Evolutionary conservation across 345 rosid genomes (phyloP).

Genomic region (Acer yangbiense): DNA sequence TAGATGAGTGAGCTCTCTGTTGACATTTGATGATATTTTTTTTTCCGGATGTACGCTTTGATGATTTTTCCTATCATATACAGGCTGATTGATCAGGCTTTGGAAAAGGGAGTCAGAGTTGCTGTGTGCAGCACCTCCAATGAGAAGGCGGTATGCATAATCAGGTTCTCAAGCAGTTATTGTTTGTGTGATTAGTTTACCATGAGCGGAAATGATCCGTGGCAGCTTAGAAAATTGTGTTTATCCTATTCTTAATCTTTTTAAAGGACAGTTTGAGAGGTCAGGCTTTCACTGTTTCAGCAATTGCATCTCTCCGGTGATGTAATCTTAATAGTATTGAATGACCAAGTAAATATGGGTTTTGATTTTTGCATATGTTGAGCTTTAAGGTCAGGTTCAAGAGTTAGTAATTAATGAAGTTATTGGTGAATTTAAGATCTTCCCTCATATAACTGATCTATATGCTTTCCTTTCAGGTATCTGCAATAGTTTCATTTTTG

Average conservation of each 20-base stretch:
- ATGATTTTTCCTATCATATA: constrained; percentile 11
- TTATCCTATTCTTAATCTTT: not conserved
- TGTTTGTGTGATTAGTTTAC: constrained; percentile 15
- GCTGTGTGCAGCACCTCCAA: constrained; percentile 97
- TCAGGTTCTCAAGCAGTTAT: constrained; percentile 57
- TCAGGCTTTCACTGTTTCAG: not conserved
- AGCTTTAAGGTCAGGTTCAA: not conserved
- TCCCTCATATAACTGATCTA: constrained; percentile 6
- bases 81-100: constrained; percentile 93
- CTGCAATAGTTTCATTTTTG: constrained; percentile 87
- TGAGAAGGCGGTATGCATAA: constrained; percentile 95
- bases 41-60: constrained; percentile 5
- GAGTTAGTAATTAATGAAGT: not conserved
- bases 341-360: not conserved
- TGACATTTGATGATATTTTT: not conserved
- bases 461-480: constrained; percentile 53
- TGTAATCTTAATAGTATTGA: not conserved
- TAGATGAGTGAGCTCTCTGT: not conserved
- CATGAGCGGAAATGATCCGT: not conserved
- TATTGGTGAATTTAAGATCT: not conserved
- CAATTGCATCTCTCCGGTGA: not conserved
- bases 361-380: constrained; percentile 4
- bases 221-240: not conserved
- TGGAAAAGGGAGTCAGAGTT: constrained; percentile 69
- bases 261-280: constrained; percentile 1